phyloP scores from a whole-genome alignment of 1,139 yeast genomes.

The Diutina neorugosa region DNA sequence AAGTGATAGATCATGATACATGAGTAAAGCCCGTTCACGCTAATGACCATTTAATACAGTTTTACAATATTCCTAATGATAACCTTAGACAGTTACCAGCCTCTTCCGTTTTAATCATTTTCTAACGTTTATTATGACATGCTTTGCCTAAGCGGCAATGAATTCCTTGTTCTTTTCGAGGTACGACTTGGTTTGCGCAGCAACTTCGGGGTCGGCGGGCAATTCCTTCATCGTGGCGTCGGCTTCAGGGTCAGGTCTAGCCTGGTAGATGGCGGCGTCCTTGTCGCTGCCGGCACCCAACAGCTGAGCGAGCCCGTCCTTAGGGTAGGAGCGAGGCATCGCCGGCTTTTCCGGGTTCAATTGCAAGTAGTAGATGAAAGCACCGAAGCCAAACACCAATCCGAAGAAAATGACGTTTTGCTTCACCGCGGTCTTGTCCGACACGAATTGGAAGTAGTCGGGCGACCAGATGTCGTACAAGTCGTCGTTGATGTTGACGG shows the following conservation, averaged over 20 bases:
- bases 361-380: slow-evolving; percentile 39
- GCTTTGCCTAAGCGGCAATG: not conserved
- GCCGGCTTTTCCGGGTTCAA: slow-evolving; percentile 69
- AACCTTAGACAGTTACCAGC: not conserved
- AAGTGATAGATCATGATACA: no score
- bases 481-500: slow-evolving; percentile 61
- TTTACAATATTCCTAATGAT: no score
- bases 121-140: not conserved
- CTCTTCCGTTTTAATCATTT: not conserved
- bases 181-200: not conserved
- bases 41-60: no score
- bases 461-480: slow-evolving; percentile 82
- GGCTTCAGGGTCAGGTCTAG: slow-evolving; percentile 1
- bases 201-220: not conserved
- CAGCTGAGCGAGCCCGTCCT: slow-evolving; percentile 61
- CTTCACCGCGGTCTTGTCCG: slow-evolving; percentile 49
- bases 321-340: slow-evolving; percentile 65
- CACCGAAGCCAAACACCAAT: slow-evolving; percentile 42
- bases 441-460: slow-evolving; percentile 52
- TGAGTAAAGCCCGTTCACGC: no score
- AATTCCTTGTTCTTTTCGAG: not conserved
- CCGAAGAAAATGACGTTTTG: slow-evolving; percentile 43
- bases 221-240: slow-evolving; percentile 1
- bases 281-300: slow-evolving; percentile 52
- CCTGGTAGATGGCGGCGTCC: slow-evolving; percentile 12